Percentiles rank a stretch among this genome's conserved stretches.
Conservation (phyloP, 73 alveolate genomes). For the Diophrys appendiculata region DNA sequence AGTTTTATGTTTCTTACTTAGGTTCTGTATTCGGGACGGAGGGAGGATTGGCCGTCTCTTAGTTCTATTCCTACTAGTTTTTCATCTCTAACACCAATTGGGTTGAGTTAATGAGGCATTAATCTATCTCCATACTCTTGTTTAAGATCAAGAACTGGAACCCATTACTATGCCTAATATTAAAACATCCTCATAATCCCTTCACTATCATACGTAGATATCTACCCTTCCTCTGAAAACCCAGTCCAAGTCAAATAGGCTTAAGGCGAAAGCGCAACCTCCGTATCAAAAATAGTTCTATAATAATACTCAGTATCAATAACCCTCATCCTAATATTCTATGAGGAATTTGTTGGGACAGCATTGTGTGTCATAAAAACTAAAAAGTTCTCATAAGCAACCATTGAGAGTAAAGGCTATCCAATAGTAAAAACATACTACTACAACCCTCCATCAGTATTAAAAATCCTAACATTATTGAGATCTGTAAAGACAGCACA, state of each 20-base stretch:
- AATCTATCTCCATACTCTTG: constrained; percentile 1
- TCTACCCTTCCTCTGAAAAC: constrained; percentile 57
- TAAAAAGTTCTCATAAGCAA: constrained; percentile 55
- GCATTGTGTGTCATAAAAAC: constrained; percentile 57
- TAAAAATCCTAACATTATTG: constrained; percentile 51
- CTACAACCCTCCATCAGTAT: constrained; percentile 51
- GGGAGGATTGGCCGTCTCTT: constrained; percentile 30
- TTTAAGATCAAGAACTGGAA: constrained; percentile 55
- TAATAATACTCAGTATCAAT: constrained; percentile 35
- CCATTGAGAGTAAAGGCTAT: constrained; percentile 43
- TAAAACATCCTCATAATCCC: constrained; percentile 38
- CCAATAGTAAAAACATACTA: constrained; percentile 36
- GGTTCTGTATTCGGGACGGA: constrained; percentile 23
- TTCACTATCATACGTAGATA: constrained; percentile 50
- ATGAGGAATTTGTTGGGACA: constrained; percentile 54
- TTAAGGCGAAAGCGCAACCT: constrained; percentile 40
- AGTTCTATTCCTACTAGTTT: constrained; percentile 15
- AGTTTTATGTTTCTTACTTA: constrained; percentile 17
- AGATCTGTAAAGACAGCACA: constrained; percentile 55
- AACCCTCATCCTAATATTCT: constrained; percentile 38
- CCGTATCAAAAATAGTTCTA: constrained; percentile 27
- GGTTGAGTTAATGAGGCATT: neutral
- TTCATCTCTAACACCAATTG: neutral
- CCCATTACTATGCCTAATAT: constrained; percentile 38
- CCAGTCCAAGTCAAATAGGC: constrained; percentile 53